A percentile compares a stretch with the other conserved stretches of the same genome.
Evolutionary conservation across 2,329 filamentous ascomycete species (phyloP).

Genomic region (Raffaelea albimanens): DNA sequence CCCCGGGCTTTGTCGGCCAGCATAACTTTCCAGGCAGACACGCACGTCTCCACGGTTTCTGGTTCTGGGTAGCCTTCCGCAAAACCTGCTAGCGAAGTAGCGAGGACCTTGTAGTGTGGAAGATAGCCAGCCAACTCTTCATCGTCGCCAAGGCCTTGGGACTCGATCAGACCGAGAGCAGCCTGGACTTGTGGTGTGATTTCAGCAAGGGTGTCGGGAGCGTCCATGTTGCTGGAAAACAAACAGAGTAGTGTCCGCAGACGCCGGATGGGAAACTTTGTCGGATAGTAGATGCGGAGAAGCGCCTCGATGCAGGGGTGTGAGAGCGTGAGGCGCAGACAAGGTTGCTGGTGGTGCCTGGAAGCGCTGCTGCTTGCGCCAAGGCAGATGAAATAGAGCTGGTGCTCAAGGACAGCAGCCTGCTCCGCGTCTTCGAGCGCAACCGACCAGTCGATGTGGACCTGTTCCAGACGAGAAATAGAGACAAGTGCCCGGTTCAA

Average conservation of each 20-base stretch:
- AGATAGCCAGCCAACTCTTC: slow-evolving; percentile 31
- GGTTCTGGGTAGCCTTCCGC: slow-evolving; percentile 27
- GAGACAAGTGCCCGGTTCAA: slow-evolving; percentile 51
- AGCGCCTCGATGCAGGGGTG: slow-evolving; percentile 37
- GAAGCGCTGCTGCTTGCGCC: slow-evolving; percentile 19
- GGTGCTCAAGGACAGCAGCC: slow-evolving; percentile 50
- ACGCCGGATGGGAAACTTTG: slow-evolving; percentile 42
- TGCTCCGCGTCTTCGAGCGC: slow-evolving; percentile 41
- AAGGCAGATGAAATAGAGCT: slow-evolving; percentile 40
- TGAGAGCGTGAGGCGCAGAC: slow-evolving; percentile 28
- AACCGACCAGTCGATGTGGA: slow-evolving; percentile 47
- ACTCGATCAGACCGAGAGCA: slow-evolving; percentile 24
- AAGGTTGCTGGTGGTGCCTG: background rate
- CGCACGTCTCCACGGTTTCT: slow-evolving; percentile 21
- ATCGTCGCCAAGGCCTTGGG: slow-evolving; percentile 34
- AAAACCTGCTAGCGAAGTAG: slow-evolving; percentile 34
- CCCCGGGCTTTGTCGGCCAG: slow-evolving; percentile 27
- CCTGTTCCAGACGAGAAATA: slow-evolving; percentile 49
- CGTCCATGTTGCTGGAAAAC: slow-evolving; percentile 37
- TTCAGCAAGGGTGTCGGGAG: slow-evolving; percentile 26
- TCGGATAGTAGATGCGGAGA: slow-evolving; percentile 38
- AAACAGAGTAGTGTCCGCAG: slow-evolving; percentile 42
- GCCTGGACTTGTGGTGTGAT: slow-evolving; percentile 30
- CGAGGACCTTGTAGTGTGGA: slow-evolving; percentile 37
- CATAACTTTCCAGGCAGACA: slow-evolving; percentile 36